phyloP scores from a whole-genome alignment of 768 basidiomycete genomes.

The Suillus occidentalis region DNA sequence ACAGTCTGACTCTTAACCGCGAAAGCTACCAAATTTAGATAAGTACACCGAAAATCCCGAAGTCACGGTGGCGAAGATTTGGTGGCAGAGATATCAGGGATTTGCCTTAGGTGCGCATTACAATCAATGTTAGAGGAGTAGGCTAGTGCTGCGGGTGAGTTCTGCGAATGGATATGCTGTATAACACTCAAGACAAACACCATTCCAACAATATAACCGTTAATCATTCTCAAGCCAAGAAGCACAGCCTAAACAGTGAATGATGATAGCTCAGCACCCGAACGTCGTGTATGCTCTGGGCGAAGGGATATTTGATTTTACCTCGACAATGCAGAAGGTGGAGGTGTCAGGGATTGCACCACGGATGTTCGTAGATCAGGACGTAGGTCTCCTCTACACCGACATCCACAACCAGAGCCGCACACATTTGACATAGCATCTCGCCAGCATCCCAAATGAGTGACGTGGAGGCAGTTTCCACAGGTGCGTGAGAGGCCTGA shows the following conservation, averaged over 20 bases:
- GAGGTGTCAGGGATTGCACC: background rate
- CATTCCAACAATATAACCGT: background rate
- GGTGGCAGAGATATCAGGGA: background rate
- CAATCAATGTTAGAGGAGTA: background rate
- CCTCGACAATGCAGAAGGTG: background rate
- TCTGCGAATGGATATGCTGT: background rate
- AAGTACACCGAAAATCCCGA: background rate
- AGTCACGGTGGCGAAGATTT: background rate
- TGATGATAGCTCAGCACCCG: background rate
- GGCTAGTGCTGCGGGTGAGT: background rate
- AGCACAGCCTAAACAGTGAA: background rate
- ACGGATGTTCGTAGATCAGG: background rate
- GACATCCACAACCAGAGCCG: constrained; percentile 69
- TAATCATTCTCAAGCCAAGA: background rate
- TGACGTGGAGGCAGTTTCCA: constrained; percentile 59
- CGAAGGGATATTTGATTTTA: background rate
- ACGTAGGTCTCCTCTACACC: constrained; percentile 37
- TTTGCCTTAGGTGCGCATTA: background rate
- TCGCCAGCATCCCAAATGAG: constrained; percentile 66
- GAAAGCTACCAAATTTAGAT: background rate
- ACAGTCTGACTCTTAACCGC: background rate
- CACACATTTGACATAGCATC: constrained; percentile 46
- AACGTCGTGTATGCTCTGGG: background rate
- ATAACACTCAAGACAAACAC: background rate
- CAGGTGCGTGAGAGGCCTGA: constrained; percentile 65